Evolutionary conservation across 768 basidiomycete species (phyloP), one percentile per base, ranked within the genome.

Genomic region (Wakefieldia striispora): DNA sequence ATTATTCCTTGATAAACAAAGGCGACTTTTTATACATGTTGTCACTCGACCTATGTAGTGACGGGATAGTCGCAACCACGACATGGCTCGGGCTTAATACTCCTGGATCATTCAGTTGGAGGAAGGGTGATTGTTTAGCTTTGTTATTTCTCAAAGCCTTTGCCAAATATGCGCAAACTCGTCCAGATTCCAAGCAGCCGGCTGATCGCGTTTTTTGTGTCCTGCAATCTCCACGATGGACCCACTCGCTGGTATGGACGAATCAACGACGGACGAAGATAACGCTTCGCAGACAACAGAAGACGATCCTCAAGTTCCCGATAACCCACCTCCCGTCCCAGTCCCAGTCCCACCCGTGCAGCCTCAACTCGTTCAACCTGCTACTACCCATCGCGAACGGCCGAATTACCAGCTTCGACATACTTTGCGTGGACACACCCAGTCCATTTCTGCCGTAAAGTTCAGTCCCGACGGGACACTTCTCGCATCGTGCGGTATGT

Each of bases 381-480:
- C 75, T 54, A 70, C 79, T 53, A 69, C 59, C 16, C 56, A 50
- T 40, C 66, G 69, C 35, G 66, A 64, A 47, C 55, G 73, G 54
- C 88, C 88, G n/a, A 76, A 84, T 56, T 91, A 91, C 62, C 72
- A 81, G 58, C 78, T 86, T 3, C 73, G 75, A 42, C 82, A 87
- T 66, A 81, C 79, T 1, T 73, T 94, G 31, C 70, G 72, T 3
- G 95, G 91, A 0, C 94, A 97, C 64, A 84, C 82, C 6, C 80
- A 82, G 61, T 86, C 88, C 0, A 85, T 97, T 45, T 93, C 93
- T 24, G 84, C 91, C 17, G 84, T 95, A 52, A 91, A 91, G 66
- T 97, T 97, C 67, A 92, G 91, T 60, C 88, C 88, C 0, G 89
- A 95, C 63, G 95, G 95, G 10, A 80, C 79, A 19, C 70, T 86